These are phyloP conservation scores for Pseudoperonospora humuli DNA, from an alignment of 352 stramenopile species.

Conservation along the genomic window DNA sequence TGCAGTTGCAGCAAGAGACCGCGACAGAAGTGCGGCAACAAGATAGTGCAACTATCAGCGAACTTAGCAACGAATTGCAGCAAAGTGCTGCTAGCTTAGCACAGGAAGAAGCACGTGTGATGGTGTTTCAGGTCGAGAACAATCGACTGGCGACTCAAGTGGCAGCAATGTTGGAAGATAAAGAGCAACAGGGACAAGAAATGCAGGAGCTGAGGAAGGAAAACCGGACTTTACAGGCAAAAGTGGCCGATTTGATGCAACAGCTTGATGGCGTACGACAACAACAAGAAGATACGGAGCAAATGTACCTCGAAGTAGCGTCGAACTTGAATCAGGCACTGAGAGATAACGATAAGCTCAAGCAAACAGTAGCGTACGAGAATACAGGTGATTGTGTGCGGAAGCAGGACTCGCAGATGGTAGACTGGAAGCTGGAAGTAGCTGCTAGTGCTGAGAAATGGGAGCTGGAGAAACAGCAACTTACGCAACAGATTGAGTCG, in stretches of 20 bases:
- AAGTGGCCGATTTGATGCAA: conserved; percentile 38
- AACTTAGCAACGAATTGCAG: conserved; percentile 29
- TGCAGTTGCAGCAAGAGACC: conserved; percentile 22
- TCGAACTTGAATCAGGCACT: conserved; percentile 51
- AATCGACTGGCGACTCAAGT: conserved; percentile 41
- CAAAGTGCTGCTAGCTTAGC: conserved; percentile 17
- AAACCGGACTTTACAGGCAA: conserved; percentile 20
- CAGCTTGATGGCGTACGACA: conserved; percentile 35
- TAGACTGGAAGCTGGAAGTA: conserved; percentile 5
- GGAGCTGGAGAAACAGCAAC: conserved; percentile 14
- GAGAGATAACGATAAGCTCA: conserved; percentile 28
- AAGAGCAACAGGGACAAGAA: conserved; percentile 43
- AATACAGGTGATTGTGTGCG: not conserved
- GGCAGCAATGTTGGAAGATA: conserved; percentile 30
- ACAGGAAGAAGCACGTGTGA: conserved; percentile 37
- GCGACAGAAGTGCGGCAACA: conserved; percentile 12
- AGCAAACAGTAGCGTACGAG: not conserved
- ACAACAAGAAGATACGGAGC: conserved; percentile 51
- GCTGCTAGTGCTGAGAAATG: conserved; percentile 8
- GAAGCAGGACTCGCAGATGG: conserved; percentile 9
- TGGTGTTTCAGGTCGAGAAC: conserved; percentile 57
- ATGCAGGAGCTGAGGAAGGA: conserved; percentile 22
- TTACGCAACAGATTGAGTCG: conserved; percentile 19
- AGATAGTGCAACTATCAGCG: conserved; percentile 22
- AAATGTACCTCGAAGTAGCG: conserved; percentile 48